These are phyloP conservation scores for Scleromitrula shiraiana DNA, from an alignment of 2,329 filamentous ascomycete species.

Conservation along the genomic window DNA sequence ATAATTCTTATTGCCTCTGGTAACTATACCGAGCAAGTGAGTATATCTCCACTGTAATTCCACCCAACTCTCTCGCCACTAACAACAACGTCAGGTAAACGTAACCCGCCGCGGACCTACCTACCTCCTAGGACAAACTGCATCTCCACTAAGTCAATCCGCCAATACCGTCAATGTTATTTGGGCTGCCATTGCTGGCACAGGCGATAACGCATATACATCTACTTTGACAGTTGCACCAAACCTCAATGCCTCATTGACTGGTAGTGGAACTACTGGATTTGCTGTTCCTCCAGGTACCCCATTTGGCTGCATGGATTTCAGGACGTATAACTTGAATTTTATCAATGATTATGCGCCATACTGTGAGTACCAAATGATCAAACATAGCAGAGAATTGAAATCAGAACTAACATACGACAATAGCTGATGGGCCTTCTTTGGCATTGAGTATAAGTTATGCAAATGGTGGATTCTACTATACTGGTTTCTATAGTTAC, in stretches of 20 bases:
- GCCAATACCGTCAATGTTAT: constrained; percentile 46
- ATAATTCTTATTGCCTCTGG: constrained; percentile 54
- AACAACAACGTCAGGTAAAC: constrained; percentile 48
- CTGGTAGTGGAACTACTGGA: constrained; percentile 53
- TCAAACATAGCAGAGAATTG: background rate
- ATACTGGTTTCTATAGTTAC: constrained; percentile 57
- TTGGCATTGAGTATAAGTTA: constrained; percentile 53
- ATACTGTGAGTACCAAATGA: constrained; percentile 20
- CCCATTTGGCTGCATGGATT: constrained; percentile 55
- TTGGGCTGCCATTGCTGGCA: constrained; percentile 47
- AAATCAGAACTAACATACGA: background rate
- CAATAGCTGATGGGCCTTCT: constrained; percentile 39
- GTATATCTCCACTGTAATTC: background rate
- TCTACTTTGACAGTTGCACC: constrained; percentile 55
- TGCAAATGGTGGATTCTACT: constrained; percentile 61
- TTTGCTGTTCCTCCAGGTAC: constrained; percentile 51
- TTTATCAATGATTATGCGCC: constrained; percentile 52
- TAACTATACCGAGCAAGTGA: constrained; percentile 44
- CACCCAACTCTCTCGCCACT: background rate
- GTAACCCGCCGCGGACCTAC: constrained; percentile 53
- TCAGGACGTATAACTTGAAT: constrained; percentile 60
- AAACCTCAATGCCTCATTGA: constrained; percentile 53
- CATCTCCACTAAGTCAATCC: constrained; percentile 17
- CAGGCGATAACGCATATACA: constrained; percentile 53
- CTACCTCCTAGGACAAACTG: constrained; percentile 49